A percentile compares a stretch with the other conserved stretches of the same genome.
Evolutionary conservation across 108 stramenopile genomes (phyloP).

Genomic region (Asterionellopsis glacialis): DNA sequence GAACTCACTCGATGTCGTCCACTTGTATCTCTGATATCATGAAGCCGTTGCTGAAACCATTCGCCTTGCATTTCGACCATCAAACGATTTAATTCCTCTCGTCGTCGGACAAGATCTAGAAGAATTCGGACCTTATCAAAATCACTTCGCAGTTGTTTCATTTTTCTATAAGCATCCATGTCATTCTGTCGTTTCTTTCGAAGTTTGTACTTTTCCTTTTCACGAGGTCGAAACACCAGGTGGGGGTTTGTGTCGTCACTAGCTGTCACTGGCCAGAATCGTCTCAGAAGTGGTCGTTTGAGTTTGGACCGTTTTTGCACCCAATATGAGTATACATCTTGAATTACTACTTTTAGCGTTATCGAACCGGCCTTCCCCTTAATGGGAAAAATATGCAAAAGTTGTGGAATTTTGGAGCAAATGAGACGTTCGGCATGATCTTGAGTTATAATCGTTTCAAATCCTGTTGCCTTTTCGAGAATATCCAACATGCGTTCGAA

Average conservation of each 20-base stretch:
- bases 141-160: conserved; percentile 76
- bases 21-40: conserved; percentile 65
- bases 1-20: conserved; percentile 39
- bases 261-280: conserved; percentile 90
- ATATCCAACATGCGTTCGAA: conserved; percentile 76
- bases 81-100: conserved; percentile 64
- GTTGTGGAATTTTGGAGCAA: conserved; percentile 43
- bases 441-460: conserved; percentile 64
- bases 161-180: conserved; percentile 83
- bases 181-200: conserved; percentile 92
- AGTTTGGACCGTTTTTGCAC: conserved; percentile 81
- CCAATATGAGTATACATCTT: conserved; percentile 87
- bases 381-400: conserved; percentile 52
- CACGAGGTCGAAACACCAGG: conserved; percentile 89
- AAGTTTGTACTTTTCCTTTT: conserved; percentile 95
- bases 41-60: conserved; percentile 57
- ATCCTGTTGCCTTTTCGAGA: conserved; percentile 80
- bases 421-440: conserved; percentile 67
- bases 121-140: conserved; percentile 68
- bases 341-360: conserved; percentile 47
- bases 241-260: conserved; percentile 92
- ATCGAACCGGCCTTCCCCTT: conserved; percentile 32
- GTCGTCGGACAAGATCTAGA: conserved; percentile 46
- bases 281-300: conserved; percentile 82
- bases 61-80: conserved; percentile 54